Evolutionary conservation across 257 asterid species (phyloP), one percentile per base, ranked within the genome.

Genomic region (Forsythia suspensa): DNA sequence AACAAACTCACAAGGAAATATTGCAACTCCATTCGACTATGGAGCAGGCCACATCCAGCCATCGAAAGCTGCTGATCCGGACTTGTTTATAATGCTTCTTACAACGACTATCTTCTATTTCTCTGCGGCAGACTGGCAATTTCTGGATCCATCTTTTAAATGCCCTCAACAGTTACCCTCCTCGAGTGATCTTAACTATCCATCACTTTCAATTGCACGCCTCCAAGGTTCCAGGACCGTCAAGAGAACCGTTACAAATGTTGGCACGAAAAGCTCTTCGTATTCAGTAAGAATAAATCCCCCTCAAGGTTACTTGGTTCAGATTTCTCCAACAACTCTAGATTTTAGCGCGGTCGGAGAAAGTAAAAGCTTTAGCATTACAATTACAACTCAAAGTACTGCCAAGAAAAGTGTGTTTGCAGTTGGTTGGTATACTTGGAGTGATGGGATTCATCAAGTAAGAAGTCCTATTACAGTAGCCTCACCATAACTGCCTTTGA

Each of bases 21-120:
- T 43, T 1, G 84, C 91, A 34, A 77, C 51, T 0, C 87, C 90
- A 4, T 86, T 86, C 4, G 80, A 84, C n/a, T 86, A 70, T 15
- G 92, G 94, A 12, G 36, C 88, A 5, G 94, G 92, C 0, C 92
- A 90, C 34, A 39, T 90, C 65, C 80, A 78, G 68, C 92, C 92
- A 38, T 79, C 88, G 4, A 80, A 70, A 76, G 90, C 92, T 4
- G 86, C 78, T 2, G 91, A 90, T 77, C 92, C 0, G 92, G 94
- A 5, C 92, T 86, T 0, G 83, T 90, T 2, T 90, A 88, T 8
- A 85, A 88, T 24, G 86, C 90, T 2, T 69, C 83, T 6, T 88
- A 83, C 80, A 24, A 5, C 0, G 92, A 89, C 55, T 89, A 89
- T 73, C 81, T 89, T 12, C 84, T 79, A 46, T 86, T 86, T 55